Evolutionary conservation across 176 grass and related monocot genomes (phyloP).

Genomic region (Eremochloa ophiuroides): DNA sequence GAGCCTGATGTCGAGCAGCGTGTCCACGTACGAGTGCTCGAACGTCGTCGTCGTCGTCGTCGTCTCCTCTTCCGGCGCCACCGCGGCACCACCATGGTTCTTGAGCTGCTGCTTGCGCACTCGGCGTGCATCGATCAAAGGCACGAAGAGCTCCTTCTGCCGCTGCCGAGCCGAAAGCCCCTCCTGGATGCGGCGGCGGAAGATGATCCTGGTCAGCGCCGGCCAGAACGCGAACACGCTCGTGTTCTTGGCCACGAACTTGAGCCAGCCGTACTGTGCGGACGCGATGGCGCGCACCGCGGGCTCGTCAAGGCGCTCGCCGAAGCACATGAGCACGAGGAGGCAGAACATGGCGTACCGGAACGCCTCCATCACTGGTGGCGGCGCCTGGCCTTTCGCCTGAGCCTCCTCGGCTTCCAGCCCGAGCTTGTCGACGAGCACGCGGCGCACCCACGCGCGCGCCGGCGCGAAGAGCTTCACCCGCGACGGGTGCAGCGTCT

Average conservation of each 20-base stretch:
- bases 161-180: neutral
- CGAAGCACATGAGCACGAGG: slow-evolving; percentile 72
- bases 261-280: slow-evolving; percentile 29
- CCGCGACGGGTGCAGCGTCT: slow-evolving; percentile 51
- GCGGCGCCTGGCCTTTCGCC: neutral
- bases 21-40: slow-evolving; percentile 57
- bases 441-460: slow-evolving; percentile 31
- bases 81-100: neutral
- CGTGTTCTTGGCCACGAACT: slow-evolving; percentile 13
- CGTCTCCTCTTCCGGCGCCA: neutral
- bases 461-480: slow-evolving; percentile 33
- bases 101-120: neutral
- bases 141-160: slow-evolving; percentile 31
- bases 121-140: slow-evolving; percentile 22
- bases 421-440: slow-evolving; percentile 22
- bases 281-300: slow-evolving; percentile 33
- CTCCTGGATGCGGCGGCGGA: slow-evolving; percentile 17
- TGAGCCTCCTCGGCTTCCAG: neutral
- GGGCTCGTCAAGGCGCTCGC: slow-evolving; percentile 51
- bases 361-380: slow-evolving; percentile 25
- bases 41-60: slow-evolving; percentile 11
- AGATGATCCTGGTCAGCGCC: slow-evolving; percentile 31
- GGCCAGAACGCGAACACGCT: slow-evolving; percentile 33
- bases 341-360: slow-evolving; percentile 58
- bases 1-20: slow-evolving; percentile 54